Conservation (phyloP, 306 rosid species). For the Vigna unguiculata region DNA sequence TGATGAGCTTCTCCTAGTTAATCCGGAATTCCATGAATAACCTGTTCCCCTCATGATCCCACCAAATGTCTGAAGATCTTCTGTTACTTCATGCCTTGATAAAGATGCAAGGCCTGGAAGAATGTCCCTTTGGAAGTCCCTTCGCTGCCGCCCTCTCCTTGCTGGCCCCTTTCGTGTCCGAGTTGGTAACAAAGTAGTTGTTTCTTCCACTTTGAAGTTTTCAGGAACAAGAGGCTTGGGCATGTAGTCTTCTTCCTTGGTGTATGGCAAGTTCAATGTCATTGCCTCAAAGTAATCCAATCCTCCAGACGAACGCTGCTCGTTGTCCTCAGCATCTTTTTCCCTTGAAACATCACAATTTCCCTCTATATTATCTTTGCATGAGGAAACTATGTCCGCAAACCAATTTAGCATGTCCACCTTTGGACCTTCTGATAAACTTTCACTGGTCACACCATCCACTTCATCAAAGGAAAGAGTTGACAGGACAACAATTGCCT, state of each 20-base stretch:
- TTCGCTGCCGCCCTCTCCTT: constrained; percentile 91
- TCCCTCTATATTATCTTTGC: constrained; percentile 54
- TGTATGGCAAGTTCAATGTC: constrained; percentile 73
- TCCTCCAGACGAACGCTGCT: constrained; percentile 54
- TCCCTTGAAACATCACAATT: constrained; percentile 46
- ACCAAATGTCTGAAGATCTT: constrained; percentile 95
- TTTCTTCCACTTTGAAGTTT: constrained; percentile 69
- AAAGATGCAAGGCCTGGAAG: constrained; percentile 89
- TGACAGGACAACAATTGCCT: constrained; percentile 81
- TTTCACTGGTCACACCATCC: constrained; percentile 43
- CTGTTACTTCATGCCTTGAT: constrained; percentile 96
- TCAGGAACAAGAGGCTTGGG: constrained; percentile 89
- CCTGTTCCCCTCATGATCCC: constrained; percentile 93
- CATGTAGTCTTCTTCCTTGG: constrained; percentile 91
- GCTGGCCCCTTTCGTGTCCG: constrained; percentile 81
- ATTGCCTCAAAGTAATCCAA: constrained; percentile 78
- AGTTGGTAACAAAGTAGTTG: constrained; percentile 54
- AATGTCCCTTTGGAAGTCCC: constrained; percentile 98
- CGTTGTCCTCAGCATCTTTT: constrained; percentile 47
- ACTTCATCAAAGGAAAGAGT: constrained; percentile 45
- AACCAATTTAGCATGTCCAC: constrained; percentile 73
- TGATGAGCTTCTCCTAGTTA: constrained; percentile 78
- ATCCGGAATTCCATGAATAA: constrained; percentile 83
- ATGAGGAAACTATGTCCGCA: constrained; percentile 69
- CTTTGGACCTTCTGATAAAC: constrained; percentile 55